Evolutionary conservation across 768 basidiomycete species (phyloP), one percentile per base, ranked within the genome.

Genomic region (Agaricus blazei): DNA sequence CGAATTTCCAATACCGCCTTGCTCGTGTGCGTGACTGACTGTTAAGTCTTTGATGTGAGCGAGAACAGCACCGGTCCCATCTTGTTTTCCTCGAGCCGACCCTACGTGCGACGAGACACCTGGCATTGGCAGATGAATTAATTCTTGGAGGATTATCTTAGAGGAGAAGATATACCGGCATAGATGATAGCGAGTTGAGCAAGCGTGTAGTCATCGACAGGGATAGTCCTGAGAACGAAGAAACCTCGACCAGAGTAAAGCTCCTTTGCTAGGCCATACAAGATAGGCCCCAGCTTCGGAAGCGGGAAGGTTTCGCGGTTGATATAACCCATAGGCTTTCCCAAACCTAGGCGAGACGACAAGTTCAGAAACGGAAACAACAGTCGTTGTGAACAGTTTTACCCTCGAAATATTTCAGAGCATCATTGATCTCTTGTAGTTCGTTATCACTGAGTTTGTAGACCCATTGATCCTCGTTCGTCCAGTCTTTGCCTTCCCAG

Each of bases 41-140:
- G 69, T 75, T 47, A 79, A 68, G 57, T 79, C 77, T 57, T 77
- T 77, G 61, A 79, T 75, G 52, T 79, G 77, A 6, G 72, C 70
- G 19, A 79, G 68, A 26, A 77, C 74, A 19, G 72, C 75, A 28
- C 70, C 70, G 7, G 72, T 72, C 28, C 63, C 71, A 59, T 78
- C 76, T 62, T 79, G 77, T 51, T 68, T 70, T 19, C 73, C 77
- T 40, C 77, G 68, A 19, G 65, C 71, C 28, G 71, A 71, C 36
- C 75, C 77, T 49, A 79, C 70, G 56, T 77, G 73, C 0, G 77
- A 75, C 9, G 77, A 77, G 28, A 78, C 65, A 26, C 77, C 75
- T 76, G 19, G 9, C 7, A 31, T n/a, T 15, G n/a, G n/a, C 28
- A n/a, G 45, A 34, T 2, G 34, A 34, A 34, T 34, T 34, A 34